Evolutionary conservation across 495 filamentous ascomycete genomes (phyloP).

Genomic region (Podospora pseudoanserina): DNA sequence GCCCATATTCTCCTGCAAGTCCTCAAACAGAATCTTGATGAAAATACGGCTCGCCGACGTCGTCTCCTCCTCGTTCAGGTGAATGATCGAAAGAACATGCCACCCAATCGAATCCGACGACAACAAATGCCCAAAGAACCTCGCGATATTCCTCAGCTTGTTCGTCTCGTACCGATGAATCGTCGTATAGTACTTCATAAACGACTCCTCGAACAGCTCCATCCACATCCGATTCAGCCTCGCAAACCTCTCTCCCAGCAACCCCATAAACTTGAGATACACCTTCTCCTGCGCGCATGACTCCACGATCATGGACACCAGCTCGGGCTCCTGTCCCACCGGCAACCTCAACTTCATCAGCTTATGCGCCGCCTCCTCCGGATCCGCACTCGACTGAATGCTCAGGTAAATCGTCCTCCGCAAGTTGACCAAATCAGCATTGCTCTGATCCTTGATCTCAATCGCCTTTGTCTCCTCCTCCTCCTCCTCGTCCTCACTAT

Average conservation of each 20-base stretch:
- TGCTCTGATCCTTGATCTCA: slow-evolving; percentile 97
- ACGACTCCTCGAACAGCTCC: slow-evolving; percentile 82
- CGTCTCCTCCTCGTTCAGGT: slow-evolving; percentile 94
- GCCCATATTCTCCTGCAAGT: slow-evolving; percentile 81
- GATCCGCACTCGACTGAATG: slow-evolving; percentile 90
- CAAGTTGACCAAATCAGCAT: slow-evolving; percentile 90
- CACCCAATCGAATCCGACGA: slow-evolving; percentile 84
- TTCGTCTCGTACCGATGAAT: slow-evolving; percentile 97
- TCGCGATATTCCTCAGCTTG: slow-evolving; percentile 84
- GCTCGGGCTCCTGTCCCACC: slow-evolving; percentile 78
- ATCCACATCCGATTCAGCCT: slow-evolving; percentile 94
- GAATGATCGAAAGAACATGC: slow-evolving; percentile 80
- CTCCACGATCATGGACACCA: slow-evolving; percentile 95
- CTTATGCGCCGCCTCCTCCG: slow-evolving; percentile 95
- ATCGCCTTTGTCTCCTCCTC: slow-evolving; percentile 65
- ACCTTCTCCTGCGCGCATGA: slow-evolving; percentile 93
- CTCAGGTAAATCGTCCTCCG: slow-evolving; percentile 94
- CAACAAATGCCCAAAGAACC: slow-evolving; percentile 91
- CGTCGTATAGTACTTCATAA: slow-evolving; percentile 91
- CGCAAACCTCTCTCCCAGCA: slow-evolving; percentile 90
- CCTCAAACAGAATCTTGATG: slow-evolving; percentile 95
- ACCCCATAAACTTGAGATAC: slow-evolving; percentile 93
- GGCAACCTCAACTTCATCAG: slow-evolving; percentile 89
- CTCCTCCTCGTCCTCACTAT: slow-evolving; percentile 68
- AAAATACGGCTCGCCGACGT: slow-evolving; percentile 94